phyloP scores from a whole-genome alignment of 2,329 filamentous ascomycete genomes.

The Blastomyces silverae region DNA sequence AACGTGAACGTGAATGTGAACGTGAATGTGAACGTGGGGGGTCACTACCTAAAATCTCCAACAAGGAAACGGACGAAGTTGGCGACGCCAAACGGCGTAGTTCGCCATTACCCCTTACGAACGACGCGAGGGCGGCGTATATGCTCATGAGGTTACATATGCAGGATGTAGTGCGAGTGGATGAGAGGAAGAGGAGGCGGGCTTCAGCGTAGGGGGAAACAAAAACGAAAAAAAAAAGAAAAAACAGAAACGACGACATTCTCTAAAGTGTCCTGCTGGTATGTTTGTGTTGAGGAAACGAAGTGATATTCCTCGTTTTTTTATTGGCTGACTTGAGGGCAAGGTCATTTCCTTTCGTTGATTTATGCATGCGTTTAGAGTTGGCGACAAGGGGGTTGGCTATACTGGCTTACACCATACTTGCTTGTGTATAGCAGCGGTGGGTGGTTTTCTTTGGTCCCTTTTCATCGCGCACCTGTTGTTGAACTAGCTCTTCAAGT shows the following conservation, averaged over 20 bases:
- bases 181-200: slow-evolving; percentile 22
- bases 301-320: neutral
- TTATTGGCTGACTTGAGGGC: neutral
- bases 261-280: neutral
- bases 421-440: neutral
- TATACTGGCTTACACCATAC: neutral
- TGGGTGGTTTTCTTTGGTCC: neutral
- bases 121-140: slow-evolving; percentile 35
- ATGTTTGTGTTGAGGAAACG: neutral
- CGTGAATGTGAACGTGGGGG: neutral
- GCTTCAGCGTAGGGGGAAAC: slow-evolving; percentile 17
- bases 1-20: neutral
- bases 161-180: slow-evolving; percentile 26
- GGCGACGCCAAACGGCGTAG: slow-evolving; percentile 16
- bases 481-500: neutral
- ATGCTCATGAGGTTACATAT: slow-evolving; percentile 33
- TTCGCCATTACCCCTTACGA: slow-evolving; percentile 25
- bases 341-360: neutral
- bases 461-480: neutral
- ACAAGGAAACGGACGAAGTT: slow-evolving; percentile 17
- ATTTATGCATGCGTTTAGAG: neutral
- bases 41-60: neutral
- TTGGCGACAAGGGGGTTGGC: neutral
- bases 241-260: neutral
- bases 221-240: neutral